These are phyloP conservation scores for Aspergillus sclerotiicarbonarius DNA, from an alignment of 495 filamentous ascomycete species.

Conservation along the genomic window DNA sequence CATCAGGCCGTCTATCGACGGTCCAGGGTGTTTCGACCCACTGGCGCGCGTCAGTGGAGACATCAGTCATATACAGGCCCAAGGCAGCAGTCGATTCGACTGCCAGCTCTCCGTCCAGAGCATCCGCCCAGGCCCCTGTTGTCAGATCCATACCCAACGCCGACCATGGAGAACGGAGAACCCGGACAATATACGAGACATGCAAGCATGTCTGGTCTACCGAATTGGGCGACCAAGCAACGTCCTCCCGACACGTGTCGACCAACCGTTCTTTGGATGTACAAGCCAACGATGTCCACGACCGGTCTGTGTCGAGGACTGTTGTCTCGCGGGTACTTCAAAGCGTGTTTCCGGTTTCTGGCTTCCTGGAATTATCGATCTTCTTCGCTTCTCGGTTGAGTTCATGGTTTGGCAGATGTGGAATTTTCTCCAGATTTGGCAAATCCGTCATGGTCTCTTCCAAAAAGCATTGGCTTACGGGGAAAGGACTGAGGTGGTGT, in stretches of 20 bases:
- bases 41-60: background rate
- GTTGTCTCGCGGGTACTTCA: background rate
- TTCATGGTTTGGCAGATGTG: slow-evolving; percentile 12
- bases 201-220: too few relatives aligned
- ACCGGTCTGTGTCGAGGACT: too few relatives aligned
- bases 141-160: too few relatives aligned
- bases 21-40: background rate
- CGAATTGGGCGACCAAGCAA: too few relatives aligned
- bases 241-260: too few relatives aligned
- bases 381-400: slow-evolving; percentile 14
- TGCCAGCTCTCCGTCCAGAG: too few relatives aligned
- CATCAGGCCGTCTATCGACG: background rate
- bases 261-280: too few relatives aligned
- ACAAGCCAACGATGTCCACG: too few relatives aligned
- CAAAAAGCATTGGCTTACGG: slow-evolving; percentile 9
- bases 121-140: too few relatives aligned
- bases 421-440: slow-evolving; percentile 4
- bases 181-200: too few relatives aligned
- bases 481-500: slow-evolving; percentile 20
- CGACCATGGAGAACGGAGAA: too few relatives aligned
- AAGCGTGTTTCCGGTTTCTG: background rate
- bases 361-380: slow-evolving; percentile 11
- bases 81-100: too few relatives aligned
- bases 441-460: slow-evolving; percentile 17
- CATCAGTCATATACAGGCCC: background rate